Percentiles rank a stretch among this genome's conserved stretches.
These are phyloP conservation scores for Umbelopsis ramanniana DNA, from an alignment of 192 early-diverging fungal genomes.

Conservation along the genomic window DNA sequence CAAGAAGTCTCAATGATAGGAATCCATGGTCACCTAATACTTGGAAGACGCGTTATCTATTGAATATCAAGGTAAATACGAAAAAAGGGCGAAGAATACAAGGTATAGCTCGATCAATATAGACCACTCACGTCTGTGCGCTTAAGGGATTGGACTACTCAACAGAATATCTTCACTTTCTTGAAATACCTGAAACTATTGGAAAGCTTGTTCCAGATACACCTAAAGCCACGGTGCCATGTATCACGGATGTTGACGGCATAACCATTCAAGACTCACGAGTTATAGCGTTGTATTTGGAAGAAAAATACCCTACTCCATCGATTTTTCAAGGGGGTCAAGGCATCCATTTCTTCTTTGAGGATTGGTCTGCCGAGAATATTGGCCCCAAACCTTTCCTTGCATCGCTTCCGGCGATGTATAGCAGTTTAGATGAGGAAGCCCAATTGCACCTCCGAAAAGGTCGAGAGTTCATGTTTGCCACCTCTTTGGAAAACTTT, in stretches of 20 bases:
- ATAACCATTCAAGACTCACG: conserved; percentile 52
- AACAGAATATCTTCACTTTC: conserved; percentile 28
- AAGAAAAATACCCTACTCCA: conserved; percentile 57
- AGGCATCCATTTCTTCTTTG: conserved; percentile 47
- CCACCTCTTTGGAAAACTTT: conserved; percentile 35
- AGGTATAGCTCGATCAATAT: not conserved
- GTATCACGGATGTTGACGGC: conserved; percentile 38
- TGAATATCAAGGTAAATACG: conserved; percentile 31
- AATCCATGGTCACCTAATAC: conserved; percentile 33
- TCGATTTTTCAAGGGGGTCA: conserved; percentile 44
- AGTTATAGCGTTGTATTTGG: conserved; percentile 62
- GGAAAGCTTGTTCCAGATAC: conserved; percentile 20
- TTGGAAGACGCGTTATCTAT: conserved; percentile 25
- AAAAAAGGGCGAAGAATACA: not conserved
- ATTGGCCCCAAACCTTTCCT: conserved; percentile 36
- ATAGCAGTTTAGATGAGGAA: conserved; percentile 25
- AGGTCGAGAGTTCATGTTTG: conserved; percentile 44
- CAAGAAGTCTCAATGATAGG: not conserved
- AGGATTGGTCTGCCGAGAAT: conserved; percentile 39
- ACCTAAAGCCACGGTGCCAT: conserved; percentile 42
- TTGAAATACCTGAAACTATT: conserved; percentile 20
- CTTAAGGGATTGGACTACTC: conserved; percentile 29
- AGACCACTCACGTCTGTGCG: not conserved
- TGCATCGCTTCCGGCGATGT: conserved; percentile 37
- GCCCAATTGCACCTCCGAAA: conserved; percentile 42